phyloP scores from a whole-genome alignment of 116 monocot species.

The Phalaenopsis hybrid region DNA sequence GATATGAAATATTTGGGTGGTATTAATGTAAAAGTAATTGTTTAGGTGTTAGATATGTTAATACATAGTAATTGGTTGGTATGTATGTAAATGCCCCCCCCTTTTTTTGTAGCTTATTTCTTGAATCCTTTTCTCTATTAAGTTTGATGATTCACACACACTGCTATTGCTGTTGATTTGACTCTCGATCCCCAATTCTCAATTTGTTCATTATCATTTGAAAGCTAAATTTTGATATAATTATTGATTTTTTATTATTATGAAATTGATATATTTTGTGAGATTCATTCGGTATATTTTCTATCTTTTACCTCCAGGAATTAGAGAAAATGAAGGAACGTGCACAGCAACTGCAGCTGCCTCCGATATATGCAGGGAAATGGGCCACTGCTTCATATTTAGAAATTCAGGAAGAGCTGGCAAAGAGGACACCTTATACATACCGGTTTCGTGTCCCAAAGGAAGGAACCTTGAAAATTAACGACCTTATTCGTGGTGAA shows the following conservation, averaged over 20 bases:
- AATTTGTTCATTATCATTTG: neutral
- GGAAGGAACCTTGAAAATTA: slow-evolving; percentile 72
- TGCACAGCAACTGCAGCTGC: slow-evolving; percentile 80
- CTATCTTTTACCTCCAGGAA: slow-evolving; percentile 42
- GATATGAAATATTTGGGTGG: too few relatives aligned
- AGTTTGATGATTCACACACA: too few relatives aligned
- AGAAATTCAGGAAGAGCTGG: slow-evolving; percentile 74
- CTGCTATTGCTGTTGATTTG: too few relatives aligned
- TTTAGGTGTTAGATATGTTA: too few relatives aligned
- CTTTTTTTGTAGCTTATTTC: too few relatives aligned
- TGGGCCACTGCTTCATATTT: slow-evolving; percentile 77
- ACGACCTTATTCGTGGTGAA: slow-evolving; percentile 93
- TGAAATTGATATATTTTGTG: neutral
- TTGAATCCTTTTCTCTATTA: too few relatives aligned
- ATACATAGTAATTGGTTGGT: too few relatives aligned
- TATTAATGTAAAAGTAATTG: too few relatives aligned
- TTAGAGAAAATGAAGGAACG: slow-evolving; percentile 90
- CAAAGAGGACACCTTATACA: slow-evolving; percentile 76
- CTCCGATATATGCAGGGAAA: slow-evolving; percentile 91
- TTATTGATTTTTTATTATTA: neutral
- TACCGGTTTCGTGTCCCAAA: slow-evolving; percentile 91
- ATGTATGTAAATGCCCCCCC: too few relatives aligned
- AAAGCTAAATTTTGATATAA: neutral
- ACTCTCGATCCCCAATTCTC: too few relatives aligned
- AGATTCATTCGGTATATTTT: neutral